Evolutionary conservation across 768 basidiomycete genomes (phyloP).

Genomic region (Daedalea quercina): DNA sequence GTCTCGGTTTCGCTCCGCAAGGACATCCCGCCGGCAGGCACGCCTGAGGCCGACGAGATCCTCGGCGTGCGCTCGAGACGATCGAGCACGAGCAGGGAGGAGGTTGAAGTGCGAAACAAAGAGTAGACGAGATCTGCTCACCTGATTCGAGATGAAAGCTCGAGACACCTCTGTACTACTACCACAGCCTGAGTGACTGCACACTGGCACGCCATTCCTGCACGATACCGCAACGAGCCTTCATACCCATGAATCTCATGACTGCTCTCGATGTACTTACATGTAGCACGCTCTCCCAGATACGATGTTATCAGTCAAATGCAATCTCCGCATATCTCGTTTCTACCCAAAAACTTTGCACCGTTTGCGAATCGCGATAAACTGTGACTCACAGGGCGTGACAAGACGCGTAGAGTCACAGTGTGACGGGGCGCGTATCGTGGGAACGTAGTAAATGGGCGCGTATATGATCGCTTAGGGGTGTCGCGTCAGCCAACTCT

Average conservation of each 20-base stretch:
- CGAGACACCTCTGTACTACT: background rate
- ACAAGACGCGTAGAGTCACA: conserved; percentile 2
- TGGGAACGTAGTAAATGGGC: conserved; percentile 29
- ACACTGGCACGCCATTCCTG: too few relatives aligned
- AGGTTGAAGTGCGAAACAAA: background rate
- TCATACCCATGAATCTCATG: background rate
- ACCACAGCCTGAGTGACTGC: too few relatives aligned
- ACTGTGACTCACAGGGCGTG: background rate
- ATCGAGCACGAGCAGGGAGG: background rate
- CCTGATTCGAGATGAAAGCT: background rate
- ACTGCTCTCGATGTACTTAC: too few relatives aligned
- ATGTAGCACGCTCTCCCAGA: too few relatives aligned
- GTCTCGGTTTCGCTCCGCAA: conserved; percentile 27
- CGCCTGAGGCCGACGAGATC: conserved; percentile 29
- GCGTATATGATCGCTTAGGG: conserved; percentile 14
- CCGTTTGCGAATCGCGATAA: background rate
- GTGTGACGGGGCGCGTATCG: conserved; percentile 10
- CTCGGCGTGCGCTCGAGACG: conserved; percentile 17
- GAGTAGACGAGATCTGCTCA: background rate
- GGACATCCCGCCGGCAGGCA: conserved; percentile 26
- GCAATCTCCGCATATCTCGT: too few relatives aligned
- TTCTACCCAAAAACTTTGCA: too few relatives aligned
- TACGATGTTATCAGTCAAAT: background rate
- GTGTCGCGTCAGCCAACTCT: background rate
- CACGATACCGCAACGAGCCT: background rate